phyloP scores from a whole-genome alignment of 768 basidiomycete genomes.

The Coprinopsis strossmayeri region DNA sequence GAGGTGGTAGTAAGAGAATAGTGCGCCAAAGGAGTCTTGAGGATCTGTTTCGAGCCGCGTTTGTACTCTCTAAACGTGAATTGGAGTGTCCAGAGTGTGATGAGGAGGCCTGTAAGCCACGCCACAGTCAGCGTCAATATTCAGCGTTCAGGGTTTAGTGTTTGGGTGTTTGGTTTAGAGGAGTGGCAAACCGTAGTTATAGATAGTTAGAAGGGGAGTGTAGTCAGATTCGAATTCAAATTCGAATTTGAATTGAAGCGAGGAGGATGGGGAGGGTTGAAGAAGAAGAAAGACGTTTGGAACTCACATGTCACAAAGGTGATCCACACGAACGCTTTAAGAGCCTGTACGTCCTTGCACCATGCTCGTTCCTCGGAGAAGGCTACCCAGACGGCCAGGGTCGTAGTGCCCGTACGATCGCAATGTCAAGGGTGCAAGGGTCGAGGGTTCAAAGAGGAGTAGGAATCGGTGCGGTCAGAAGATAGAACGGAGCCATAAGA shows the following conservation, averaged over 20 bases:
- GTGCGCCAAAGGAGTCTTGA: slow-evolving; percentile 43
- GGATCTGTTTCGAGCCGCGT: slow-evolving; percentile 45
- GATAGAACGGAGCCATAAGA: not conserved
- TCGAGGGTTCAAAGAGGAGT: not conserved
- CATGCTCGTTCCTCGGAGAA: slow-evolving; percentile 39
- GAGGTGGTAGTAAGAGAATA: slow-evolving; percentile 21
- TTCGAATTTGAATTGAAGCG: not conserved
- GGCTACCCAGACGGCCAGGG: slow-evolving; percentile 17
- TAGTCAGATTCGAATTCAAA: not conserved
- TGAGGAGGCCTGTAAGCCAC: slow-evolving; percentile 33
- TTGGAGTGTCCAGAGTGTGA: slow-evolving; percentile 32
- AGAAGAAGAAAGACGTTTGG: not conserved
- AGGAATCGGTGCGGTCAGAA: not conserved
- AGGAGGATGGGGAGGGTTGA: not conserved
- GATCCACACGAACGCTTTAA: slow-evolving; percentile 55
- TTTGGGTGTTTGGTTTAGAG: too few relatives aligned
- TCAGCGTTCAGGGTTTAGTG: too few relatives aligned
- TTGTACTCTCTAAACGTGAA: slow-evolving; percentile 37
- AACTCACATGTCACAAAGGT: slow-evolving; percentile 46
- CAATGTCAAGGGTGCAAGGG: not conserved
- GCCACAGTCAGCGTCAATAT: not conserved
- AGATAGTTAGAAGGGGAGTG: not conserved
- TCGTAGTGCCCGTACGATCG: not conserved
- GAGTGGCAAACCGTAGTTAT: too few relatives aligned
- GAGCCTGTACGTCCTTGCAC: slow-evolving; percentile 49